Percentiles rank a stretch among this genome's conserved stretches.
phyloP scores from a whole-genome alignment of 169 alveolate species.

The Miamiensis avidus region DNA sequence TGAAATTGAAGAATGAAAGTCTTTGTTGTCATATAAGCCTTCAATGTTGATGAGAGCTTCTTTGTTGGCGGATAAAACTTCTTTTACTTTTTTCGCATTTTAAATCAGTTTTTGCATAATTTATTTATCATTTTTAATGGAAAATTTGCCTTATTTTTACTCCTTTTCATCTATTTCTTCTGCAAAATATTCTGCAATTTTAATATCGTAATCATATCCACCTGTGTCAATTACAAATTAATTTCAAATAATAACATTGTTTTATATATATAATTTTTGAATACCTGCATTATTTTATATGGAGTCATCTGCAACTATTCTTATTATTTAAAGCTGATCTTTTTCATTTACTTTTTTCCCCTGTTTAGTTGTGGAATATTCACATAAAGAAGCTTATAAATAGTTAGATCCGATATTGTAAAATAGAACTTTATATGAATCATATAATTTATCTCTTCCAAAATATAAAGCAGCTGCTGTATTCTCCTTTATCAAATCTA shows the following conservation, averaged over 20 bases:
- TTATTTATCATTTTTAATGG: slow-evolving; percentile 50
- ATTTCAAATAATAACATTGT: too few species aligned
- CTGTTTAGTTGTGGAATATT: slow-evolving; percentile 48
- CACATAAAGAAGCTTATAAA: slow-evolving; percentile 62
- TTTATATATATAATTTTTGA: too few species aligned
- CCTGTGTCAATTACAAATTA: too few species aligned
- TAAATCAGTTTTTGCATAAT: slow-evolving; percentile 58
- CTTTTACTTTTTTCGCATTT: slow-evolving; percentile 69
- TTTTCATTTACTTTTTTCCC: slow-evolving; percentile 12
- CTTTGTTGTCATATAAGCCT: slow-evolving; percentile 65
- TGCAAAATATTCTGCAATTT: slow-evolving; percentile 53
- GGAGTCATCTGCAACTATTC: slow-evolving; percentile 27
- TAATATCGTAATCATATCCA: slow-evolving; percentile 64
- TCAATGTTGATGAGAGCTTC: slow-evolving; percentile 48
- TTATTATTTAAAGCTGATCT: slow-evolving; percentile 58
- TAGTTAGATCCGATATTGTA: slow-evolving; percentile 74
- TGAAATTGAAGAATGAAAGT: slow-evolving; percentile 51
- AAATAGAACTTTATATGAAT: slow-evolving; percentile 51
- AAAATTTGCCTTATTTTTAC: slow-evolving; percentile 63
- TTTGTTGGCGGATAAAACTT: slow-evolving; percentile 79
- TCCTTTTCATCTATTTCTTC: slow-evolving; percentile 61
- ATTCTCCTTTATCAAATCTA: slow-evolving; percentile 54
- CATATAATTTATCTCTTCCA: slow-evolving; percentile 46
- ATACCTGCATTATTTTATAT: slow-evolving; percentile 58
- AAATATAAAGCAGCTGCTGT: slow-evolving; percentile 70